phyloP scores from a whole-genome alignment of 2,329 filamentous ascomycete genomes.

The Cryoendolithus antarcticus region DNA sequence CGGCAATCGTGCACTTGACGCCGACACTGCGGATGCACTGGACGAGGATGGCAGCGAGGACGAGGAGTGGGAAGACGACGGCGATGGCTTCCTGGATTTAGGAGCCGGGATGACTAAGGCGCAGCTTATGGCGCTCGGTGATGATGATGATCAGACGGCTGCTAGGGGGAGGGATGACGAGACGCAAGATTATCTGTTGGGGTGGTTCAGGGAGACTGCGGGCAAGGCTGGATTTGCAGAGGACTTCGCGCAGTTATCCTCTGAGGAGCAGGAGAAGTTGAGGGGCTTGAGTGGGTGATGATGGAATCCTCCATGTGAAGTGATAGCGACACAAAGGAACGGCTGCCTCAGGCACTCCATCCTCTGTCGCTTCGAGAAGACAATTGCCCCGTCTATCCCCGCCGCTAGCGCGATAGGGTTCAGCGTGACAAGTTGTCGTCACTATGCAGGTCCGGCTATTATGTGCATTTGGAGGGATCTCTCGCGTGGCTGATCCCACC shows the following conservation, averaged over 20 bases:
- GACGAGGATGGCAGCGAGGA: constrained; percentile 50
- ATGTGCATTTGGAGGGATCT: no score
- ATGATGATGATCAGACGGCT: constrained; percentile 31
- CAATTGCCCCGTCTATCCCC: no score
- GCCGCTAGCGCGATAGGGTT: no score
- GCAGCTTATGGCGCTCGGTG: constrained; percentile 69
- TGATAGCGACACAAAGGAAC: no score
- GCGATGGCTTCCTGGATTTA: constrained; percentile 61
- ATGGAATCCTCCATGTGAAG: no score
- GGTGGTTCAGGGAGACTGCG: constrained; percentile 59
- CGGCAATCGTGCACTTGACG: constrained; percentile 40
- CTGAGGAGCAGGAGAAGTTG: constrained; percentile 43
- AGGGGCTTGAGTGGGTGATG: constrained; percentile 19
- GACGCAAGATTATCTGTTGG: constrained; percentile 69
- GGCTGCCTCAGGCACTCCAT: no score
- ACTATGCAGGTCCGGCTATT: no score
- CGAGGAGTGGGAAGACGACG: constrained; percentile 69
- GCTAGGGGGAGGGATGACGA: constrained; percentile 71
- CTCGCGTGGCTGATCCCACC: no score
- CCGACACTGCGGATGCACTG: constrained; percentile 47
- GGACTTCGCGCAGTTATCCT: constrained; percentile 41
- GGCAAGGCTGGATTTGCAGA: constrained; percentile 43
- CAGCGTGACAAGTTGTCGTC: no score
- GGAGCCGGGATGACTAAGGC: constrained; percentile 40
- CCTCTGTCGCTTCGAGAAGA: no score